Evolutionary conservation across 306 rosid genomes (phyloP), one percentile per base, ranked within the genome.

Genomic region (Vigna trinervia): DNA sequence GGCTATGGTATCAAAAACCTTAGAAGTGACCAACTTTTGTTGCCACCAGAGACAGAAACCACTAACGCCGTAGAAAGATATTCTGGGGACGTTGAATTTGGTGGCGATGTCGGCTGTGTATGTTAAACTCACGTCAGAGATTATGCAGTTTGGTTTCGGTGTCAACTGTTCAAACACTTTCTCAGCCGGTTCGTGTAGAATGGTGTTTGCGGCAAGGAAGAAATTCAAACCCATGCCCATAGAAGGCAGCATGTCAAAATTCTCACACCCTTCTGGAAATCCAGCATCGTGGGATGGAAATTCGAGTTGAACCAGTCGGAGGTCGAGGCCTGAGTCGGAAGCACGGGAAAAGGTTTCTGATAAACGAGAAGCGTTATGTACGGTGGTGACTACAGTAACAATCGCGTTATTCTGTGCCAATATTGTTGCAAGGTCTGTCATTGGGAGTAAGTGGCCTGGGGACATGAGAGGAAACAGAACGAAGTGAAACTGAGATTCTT

Each of bases 211-310:
- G 45, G 88, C 84, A 0, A 3, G 12, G 59, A 63, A 85, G 72
- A 91, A 84, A 6, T 53, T 51, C 12, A 4, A 4, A 2, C 20
- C 71, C 74, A 85, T 43, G 9, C 57, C 62, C 72, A 72, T 43
- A 11, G 94, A 88, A 72, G 92, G 94, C 0, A 89, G 52, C 86
- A 80, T 78, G 73, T 91, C 94, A 3, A 86, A 51, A 85, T 84
- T 91, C 71, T 91, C 94, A 38, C 91, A 89, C 3, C 91, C 91
- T 15, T 83, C 11, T 4, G 97, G 97, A 6, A 88, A 68, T 0
- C 91, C 94, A 30, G 71, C 74, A 11, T 83, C 67, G n/a, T 80
- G 5, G 50, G 80, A 73, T 54, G 89, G 85, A 28, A 86, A 77
- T 3, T 38, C 85, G 47, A 86, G 78, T 36, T 38, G 77, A 4